phyloP scores from a whole-genome alignment of 805 yeast genomes.

The Kluyveromyces nonfermentans region DNA sequence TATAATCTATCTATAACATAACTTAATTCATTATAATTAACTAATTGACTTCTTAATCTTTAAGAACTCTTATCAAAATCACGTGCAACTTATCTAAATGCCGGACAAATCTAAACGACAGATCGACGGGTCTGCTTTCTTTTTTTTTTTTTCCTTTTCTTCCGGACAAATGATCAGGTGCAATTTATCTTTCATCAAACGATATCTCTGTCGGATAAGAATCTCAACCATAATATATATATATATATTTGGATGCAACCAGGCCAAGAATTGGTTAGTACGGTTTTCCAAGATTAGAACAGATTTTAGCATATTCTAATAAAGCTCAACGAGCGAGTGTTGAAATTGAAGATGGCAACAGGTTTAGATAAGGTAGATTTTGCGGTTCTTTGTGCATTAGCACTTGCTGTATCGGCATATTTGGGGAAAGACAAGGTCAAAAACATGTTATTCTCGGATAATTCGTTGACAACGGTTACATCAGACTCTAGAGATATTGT shows the following conservation, averaged over 20 bases:
- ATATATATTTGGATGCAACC: neutral
- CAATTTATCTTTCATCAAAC: neutral
- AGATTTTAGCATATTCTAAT: neutral
- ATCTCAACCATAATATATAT: neutral
- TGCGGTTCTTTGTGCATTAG: slow-evolving; percentile 54
- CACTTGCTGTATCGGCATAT: slow-evolving; percentile 56
- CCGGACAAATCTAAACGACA: neutral
- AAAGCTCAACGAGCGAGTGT: neutral
- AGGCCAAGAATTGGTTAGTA: neutral
- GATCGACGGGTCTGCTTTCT: neutral
- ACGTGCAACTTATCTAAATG: neutral
- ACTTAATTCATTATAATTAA: too few species aligned
- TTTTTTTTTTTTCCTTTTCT: too few species aligned
- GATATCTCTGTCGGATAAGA: neutral
- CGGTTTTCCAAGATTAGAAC: neutral
- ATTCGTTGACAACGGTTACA: slow-evolving; percentile 28
- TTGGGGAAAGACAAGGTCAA: slow-evolving; percentile 53
- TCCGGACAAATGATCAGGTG: neutral
- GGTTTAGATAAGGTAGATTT: slow-evolving; percentile 62
- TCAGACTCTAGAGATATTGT: slow-evolving; percentile 48
- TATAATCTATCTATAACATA: neutral
- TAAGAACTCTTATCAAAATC: too few species aligned
- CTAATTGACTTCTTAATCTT: too few species aligned
- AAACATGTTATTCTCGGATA: slow-evolving; percentile 24
- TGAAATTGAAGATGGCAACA: slow-evolving; percentile 33